Percentiles rank a stretch among this genome's conserved stretches.
phyloP scores from a whole-genome alignment of 495 filamentous ascomycete genomes.

The Lophiotrema nucula region DNA sequence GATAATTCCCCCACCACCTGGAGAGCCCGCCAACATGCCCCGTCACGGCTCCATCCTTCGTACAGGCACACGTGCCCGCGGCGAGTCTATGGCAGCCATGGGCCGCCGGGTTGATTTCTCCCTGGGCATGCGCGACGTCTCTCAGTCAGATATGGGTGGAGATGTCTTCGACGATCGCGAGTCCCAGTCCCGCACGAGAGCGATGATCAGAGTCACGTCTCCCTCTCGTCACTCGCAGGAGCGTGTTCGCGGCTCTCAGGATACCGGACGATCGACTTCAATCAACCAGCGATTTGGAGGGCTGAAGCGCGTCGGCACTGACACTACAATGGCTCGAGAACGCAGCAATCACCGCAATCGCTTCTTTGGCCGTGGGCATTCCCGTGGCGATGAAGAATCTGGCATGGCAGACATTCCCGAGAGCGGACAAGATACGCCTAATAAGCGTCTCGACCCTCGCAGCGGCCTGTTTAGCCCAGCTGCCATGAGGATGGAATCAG shows the following conservation, averaged over 20 bases:
- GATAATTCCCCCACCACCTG: slow-evolving; percentile 30
- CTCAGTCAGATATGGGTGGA: slow-evolving; percentile 60
- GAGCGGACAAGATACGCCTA: slow-evolving; percentile 14
- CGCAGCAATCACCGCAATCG: slow-evolving; percentile 40
- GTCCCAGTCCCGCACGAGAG: slow-evolving; percentile 19
- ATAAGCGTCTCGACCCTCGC: slow-evolving; percentile 36
- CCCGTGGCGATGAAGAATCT: slow-evolving; percentile 37
- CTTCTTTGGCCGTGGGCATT: slow-evolving; percentile 39
- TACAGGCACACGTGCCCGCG: slow-evolving; percentile 51
- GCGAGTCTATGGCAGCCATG: slow-evolving; percentile 54
- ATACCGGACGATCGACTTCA: slow-evolving; percentile 35
- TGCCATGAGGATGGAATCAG: slow-evolving; percentile 32
- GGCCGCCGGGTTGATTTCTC: slow-evolving; percentile 73
- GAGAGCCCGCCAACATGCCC: not conserved
- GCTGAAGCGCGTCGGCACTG: slow-evolving; percentile 34
- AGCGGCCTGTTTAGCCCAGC: slow-evolving; percentile 35
- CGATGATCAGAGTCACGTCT: slow-evolving; percentile 29
- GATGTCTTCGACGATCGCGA: slow-evolving; percentile 64
- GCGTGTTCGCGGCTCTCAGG: slow-evolving; percentile 25
- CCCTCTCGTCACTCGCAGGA: slow-evolving; percentile 33
- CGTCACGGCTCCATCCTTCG: slow-evolving; percentile 55
- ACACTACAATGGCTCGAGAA: slow-evolving; percentile 21
- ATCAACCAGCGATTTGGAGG: slow-evolving; percentile 14
- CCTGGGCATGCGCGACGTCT: slow-evolving; percentile 63
- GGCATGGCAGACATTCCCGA: slow-evolving; percentile 43